Evolutionary conservation across 352 stramenopile genomes (phyloP).

Genomic region (Saprolegnia parasitica): DNA sequence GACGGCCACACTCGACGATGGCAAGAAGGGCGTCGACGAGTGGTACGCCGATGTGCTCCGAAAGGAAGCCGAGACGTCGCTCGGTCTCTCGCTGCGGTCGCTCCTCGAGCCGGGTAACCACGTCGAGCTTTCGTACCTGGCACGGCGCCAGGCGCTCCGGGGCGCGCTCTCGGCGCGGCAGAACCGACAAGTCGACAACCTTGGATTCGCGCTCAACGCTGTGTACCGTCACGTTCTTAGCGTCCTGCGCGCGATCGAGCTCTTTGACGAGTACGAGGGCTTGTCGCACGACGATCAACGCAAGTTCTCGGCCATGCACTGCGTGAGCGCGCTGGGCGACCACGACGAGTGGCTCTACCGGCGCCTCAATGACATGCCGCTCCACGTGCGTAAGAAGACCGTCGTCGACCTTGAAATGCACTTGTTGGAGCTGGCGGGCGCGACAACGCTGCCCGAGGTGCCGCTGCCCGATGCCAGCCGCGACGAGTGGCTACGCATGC

Average conservation of each 20-base stretch:
- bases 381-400: conserved; percentile 52
- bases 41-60: conserved; percentile 38
- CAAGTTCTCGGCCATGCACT: conserved; percentile 51
- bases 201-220: conserved; percentile 46
- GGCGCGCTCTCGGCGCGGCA: conserved; percentile 48
- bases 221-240: conserved; percentile 53
- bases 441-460: conserved; percentile 20
- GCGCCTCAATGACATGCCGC: conserved; percentile 48
- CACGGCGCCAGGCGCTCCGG: conserved; percentile 44
- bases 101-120: not conserved
- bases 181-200: conserved; percentile 56
- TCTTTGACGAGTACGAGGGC: conserved; percentile 58
- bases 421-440: conserved; percentile 45
- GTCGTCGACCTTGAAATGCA: conserved; percentile 61
- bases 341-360: conserved; percentile 49
- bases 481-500: conserved; percentile 51
- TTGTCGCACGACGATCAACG: conserved; percentile 43
- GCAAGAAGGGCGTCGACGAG: conserved; percentile 31
- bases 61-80: conserved; percentile 18
- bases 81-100: not conserved
- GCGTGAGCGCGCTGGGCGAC: conserved; percentile 39
- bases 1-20: not conserved
- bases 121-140: conserved; percentile 38
- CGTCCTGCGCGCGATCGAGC: conserved; percentile 49
- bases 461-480: conserved; percentile 30